Conservation (phyloP, 2,329 filamentous ascomycete species). For the Neofusicoccum sp. region DNA sequence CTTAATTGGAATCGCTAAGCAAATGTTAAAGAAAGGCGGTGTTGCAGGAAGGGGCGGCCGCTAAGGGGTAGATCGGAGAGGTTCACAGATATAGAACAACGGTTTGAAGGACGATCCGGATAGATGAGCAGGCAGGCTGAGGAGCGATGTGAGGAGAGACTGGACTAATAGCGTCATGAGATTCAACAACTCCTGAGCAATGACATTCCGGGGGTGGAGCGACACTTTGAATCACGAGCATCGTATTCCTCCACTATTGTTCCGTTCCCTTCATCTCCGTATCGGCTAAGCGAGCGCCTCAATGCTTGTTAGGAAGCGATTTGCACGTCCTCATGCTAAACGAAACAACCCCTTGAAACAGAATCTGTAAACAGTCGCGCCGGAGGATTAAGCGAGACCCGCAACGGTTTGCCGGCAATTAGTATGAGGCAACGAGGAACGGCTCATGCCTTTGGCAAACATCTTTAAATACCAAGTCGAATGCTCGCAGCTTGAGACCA, state of each 20-base stretch:
- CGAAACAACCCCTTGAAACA: slow-evolving; percentile 10
- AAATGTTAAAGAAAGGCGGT: no score
- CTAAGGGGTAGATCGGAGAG: no score
- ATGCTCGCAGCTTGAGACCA: not conserved
- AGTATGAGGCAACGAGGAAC: not conserved
- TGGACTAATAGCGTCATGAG: no score
- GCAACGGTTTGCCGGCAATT: not conserved
- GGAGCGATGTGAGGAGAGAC: no score
- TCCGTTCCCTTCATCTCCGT: not conserved
- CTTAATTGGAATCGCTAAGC: no score
- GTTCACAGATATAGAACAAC: no score
- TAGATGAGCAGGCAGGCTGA: no score
- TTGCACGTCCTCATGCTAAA: not conserved
- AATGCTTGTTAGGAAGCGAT: slow-evolving; percentile 10
- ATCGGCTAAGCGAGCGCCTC: not conserved
- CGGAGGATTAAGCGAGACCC: not conserved
- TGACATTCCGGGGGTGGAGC: no score
- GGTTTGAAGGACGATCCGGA: no score
- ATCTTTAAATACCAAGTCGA: not conserved
- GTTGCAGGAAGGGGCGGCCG: no score
- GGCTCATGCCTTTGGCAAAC: not conserved
- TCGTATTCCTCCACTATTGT: not conserved
- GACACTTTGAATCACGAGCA: no score
- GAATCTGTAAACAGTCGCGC: not conserved
- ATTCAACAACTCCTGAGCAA: no score